Evolutionary conservation across 139 green algal genomes (phyloP).

Genomic region (Micromonas pusilla): DNA sequence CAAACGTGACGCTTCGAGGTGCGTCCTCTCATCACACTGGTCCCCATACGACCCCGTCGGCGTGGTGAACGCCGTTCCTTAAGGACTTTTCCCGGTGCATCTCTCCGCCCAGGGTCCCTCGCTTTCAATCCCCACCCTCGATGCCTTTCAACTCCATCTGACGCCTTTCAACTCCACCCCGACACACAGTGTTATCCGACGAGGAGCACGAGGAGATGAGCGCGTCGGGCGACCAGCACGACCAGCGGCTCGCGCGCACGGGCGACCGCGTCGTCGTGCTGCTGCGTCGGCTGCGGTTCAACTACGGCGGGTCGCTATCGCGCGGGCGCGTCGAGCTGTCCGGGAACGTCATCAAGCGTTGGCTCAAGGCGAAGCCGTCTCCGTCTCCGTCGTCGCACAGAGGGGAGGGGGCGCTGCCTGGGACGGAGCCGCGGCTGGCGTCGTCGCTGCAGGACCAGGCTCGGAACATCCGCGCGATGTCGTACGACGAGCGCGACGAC

Average conservation of each 20-base stretch:
- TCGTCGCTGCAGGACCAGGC: neutral
- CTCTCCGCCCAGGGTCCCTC: no score
- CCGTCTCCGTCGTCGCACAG: no score
- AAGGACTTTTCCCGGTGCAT: no score
- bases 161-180: no score
- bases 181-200: neutral
- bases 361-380: neutral
- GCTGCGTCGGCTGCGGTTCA: slow-evolving; percentile 12
- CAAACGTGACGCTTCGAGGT: neutral
- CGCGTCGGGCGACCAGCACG: neutral
- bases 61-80: no score
- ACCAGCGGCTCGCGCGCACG: neutral
- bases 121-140: no score
- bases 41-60: no score
- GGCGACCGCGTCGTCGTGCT: slow-evolving; percentile 14
- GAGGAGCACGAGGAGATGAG: neutral
- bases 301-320: slow-evolving; percentile 1
- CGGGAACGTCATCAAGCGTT: slow-evolving; percentile 6
- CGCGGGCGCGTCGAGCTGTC: neutral
- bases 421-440: neutral
- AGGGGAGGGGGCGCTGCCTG: neutral
- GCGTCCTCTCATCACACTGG: no score
- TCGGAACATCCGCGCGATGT: slow-evolving; percentile 4
- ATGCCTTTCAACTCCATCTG: no score
- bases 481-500: neutral